These are phyloP conservation scores for Lenwebbia sp. DNA, from an alignment of 345 rosid genomes.

Conservation along the genomic window DNA sequence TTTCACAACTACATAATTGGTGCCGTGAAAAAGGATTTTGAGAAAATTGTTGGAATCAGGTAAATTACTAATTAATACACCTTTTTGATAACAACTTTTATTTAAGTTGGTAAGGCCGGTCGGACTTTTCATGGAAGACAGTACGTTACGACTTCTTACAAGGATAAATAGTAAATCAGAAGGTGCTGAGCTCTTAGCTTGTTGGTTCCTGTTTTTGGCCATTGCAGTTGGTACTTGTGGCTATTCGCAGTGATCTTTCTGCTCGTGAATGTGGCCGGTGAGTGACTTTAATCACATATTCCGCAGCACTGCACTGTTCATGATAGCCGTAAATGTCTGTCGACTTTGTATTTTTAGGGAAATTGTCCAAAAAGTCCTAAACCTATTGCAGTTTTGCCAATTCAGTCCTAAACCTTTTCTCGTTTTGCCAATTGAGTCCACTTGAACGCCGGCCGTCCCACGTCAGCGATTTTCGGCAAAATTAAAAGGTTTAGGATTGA, in stretches of 20 bases:
- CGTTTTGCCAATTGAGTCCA: no score
- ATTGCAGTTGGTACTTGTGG: conserved; percentile 89
- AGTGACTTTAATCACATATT: not conserved
- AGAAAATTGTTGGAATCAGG: conserved; percentile 95
- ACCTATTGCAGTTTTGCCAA: no score
- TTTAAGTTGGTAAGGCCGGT: not conserved
- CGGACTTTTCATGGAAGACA: not conserved
- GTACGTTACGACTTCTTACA: not conserved
- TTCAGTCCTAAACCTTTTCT: no score
- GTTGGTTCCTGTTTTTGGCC: not conserved
- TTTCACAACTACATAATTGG: conserved; percentile 73
- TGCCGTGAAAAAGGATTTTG: conserved; percentile 84
- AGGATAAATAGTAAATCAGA: not conserved
- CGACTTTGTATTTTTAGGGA: not conserved
- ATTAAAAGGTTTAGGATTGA: no score
- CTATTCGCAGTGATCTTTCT: conserved; percentile 61
- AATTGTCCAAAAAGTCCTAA: no score
- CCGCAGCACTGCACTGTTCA: not conserved
- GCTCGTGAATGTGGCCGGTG: conserved; percentile 58
- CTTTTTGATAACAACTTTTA: not conserved
- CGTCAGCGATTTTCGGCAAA: no score
- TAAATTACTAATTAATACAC: not conserved
- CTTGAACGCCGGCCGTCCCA: no score
- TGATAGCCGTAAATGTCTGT: not conserved
- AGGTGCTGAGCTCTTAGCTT: not conserved